These are phyloP conservation scores for Tulasnella sp. DNA, from an alignment of 768 basidiomycete species.

Conservation along the genomic window DNA sequence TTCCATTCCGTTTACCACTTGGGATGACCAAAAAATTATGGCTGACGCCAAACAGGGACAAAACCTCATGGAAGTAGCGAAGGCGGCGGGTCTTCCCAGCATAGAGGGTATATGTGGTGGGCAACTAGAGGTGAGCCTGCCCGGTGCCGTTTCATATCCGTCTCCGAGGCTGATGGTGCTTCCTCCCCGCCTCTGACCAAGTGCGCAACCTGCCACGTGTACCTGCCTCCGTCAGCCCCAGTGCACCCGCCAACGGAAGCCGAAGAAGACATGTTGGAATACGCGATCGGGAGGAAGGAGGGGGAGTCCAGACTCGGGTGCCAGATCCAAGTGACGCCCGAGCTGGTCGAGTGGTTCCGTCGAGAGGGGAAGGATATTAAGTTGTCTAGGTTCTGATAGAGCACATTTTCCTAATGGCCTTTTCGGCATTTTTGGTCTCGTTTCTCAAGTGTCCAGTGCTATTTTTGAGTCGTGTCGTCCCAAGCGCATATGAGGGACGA, in stretches of 20 bases:
- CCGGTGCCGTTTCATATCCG: neutral
- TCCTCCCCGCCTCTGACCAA: neutral
- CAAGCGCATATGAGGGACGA: neutral
- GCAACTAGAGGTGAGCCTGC: constrained; percentile 34
- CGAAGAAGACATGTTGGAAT: constrained; percentile 39
- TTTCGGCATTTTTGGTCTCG: neutral
- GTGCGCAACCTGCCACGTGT: constrained; percentile 39
- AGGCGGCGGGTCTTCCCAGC: constrained; percentile 22
- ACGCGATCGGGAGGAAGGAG: constrained; percentile 34
- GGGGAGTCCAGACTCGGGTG: constrained; percentile 35
- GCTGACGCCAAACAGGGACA: constrained; percentile 26
- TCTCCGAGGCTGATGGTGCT: neutral
- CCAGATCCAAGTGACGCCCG: constrained; percentile 36
- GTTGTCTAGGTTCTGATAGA: constrained; percentile 32
- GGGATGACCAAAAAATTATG: constrained; percentile 23
- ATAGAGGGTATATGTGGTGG: constrained; percentile 38
- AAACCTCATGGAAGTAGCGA: constrained; percentile 35
- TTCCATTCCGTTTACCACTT: constrained; percentile 31
- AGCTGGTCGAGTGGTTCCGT: constrained; percentile 36
- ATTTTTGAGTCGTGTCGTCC: neutral
- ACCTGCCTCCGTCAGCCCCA: constrained; percentile 28
- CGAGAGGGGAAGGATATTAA: constrained; percentile 33
- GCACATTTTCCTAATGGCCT: neutral
- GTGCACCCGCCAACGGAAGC: constrained; percentile 30
- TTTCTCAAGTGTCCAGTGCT: neutral